Evolutionary conservation across 495 filamentous ascomycete species (phyloP).

Genomic region (Rusavskia elegans): DNA sequence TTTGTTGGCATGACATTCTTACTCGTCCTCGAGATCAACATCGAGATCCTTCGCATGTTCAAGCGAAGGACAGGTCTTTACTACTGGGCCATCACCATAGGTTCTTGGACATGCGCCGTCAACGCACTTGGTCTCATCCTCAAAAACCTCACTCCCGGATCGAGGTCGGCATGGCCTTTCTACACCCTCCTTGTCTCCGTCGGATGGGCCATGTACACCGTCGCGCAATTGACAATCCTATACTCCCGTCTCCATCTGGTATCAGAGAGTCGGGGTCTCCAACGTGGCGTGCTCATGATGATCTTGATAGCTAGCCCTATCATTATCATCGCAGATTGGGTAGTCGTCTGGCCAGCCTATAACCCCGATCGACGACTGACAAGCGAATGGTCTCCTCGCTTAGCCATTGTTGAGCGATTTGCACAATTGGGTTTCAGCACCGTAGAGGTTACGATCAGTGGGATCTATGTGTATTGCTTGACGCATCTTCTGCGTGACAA

Average conservation of each 20-base stretch:
- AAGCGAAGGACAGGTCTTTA: constrained; percentile 24
- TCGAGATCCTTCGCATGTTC: constrained; percentile 27
- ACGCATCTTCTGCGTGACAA: constrained; percentile 15
- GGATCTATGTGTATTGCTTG: constrained; percentile 28
- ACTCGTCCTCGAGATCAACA: constrained; percentile 22
- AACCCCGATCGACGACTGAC: constrained; percentile 3
- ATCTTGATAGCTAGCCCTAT: constrained; percentile 18
- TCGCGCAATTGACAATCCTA: constrained; percentile 26
- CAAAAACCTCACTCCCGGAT: constrained; percentile 16
- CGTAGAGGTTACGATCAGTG: constrained; percentile 32
- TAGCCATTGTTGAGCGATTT: constrained; percentile 19
- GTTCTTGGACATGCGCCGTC: constrained; percentile 15
- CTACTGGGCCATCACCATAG: constrained; percentile 27
- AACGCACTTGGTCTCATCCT: constrained; percentile 19
- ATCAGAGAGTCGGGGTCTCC: constrained; percentile 7
- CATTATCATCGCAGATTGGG: constrained; percentile 25
- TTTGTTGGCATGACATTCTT: constrained; percentile 22
- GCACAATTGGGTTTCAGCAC: constrained; percentile 24
- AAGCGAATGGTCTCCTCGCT: constrained; percentile 18
- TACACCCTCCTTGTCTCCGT: constrained; percentile 16
- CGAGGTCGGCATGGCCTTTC: constrained; percentile 16
- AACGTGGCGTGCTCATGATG: constrained; percentile 18
- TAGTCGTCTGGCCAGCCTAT: constrained; percentile 37
- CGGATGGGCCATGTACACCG: constrained; percentile 22
- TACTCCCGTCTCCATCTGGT: constrained; percentile 28